A percentile compares a stretch with the other conserved stretches of the same genome.
These are phyloP conservation scores for Malus hybrid DNA, from an alignment of 331 rosid species.

Conservation along the genomic window DNA sequence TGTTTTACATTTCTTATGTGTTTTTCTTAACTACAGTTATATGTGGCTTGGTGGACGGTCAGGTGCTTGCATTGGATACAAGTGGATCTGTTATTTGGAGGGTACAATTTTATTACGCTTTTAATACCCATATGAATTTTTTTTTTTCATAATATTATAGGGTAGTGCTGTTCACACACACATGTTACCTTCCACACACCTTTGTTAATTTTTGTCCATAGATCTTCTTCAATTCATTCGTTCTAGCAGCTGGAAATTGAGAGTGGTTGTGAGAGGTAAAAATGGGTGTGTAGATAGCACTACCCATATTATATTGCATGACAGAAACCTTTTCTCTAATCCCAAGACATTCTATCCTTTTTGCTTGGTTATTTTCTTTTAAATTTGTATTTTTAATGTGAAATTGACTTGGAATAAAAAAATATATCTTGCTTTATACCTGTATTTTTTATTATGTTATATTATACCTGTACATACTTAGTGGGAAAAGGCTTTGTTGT, in stretches of 20 bases:
- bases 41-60: slow-evolving; percentile 92
- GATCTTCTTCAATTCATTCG: too few species aligned
- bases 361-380: neutral
- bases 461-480: too few species aligned
- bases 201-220: too few species aligned
- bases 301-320: too few species aligned
- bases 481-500: too few species aligned
- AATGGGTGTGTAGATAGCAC: too few species aligned
- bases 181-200: too few species aligned
- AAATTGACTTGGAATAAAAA: neutral
- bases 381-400: too few species aligned
- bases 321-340: neutral
- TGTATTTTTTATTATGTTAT: neutral
- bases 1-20: neutral
- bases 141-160: too few species aligned
- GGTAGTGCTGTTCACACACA: too few species aligned
- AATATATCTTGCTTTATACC: neutral
- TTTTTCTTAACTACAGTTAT: slow-evolving; percentile 43
- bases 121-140: neutral
- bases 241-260: too few species aligned
- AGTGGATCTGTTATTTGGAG: slow-evolving; percentile 76
- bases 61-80: slow-evolving; percentile 57
- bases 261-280: too few species aligned
- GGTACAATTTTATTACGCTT: slow-evolving; percentile 27
- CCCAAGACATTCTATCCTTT: neutral